These are phyloP conservation scores for Coemansia reversa DNA, from an alignment of 192 early-diverging fungal species.

Conservation along the genomic window DNA sequence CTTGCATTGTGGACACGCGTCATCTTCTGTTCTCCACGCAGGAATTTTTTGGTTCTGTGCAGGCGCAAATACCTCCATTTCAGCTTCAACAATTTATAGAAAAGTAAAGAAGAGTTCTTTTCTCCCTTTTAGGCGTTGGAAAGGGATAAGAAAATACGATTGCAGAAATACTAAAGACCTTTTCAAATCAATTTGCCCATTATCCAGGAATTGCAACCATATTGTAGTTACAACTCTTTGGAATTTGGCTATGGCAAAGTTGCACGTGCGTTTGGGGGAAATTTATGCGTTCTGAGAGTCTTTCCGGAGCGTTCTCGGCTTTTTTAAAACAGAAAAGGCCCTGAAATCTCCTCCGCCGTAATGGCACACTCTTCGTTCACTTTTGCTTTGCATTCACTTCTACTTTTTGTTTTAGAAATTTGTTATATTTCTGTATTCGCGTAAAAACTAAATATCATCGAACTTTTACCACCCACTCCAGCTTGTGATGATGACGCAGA, in stretches of 20 bases:
- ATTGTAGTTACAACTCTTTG: neutral
- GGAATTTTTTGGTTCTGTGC: constrained; percentile 40
- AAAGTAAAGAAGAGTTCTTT: neutral
- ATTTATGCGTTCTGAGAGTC: neutral
- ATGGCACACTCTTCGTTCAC: neutral
- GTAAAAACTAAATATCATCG: neutral
- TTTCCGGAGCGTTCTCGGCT: neutral
- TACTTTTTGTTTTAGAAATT: neutral
- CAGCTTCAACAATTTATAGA: neutral
- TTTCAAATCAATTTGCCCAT: neutral
- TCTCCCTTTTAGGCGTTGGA: neutral
- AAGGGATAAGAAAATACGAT: neutral
- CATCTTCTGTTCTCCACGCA: constrained; percentile 32
- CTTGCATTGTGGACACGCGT: constrained; percentile 76
- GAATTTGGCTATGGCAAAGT: neutral
- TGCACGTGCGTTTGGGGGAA: neutral
- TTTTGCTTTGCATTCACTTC: neutral
- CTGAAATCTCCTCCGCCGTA: neutral
- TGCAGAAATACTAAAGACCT: neutral
- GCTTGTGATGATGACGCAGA: neutral
- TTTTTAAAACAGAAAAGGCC: neutral
- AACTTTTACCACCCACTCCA: neutral
- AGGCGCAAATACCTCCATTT: constrained; percentile 44
- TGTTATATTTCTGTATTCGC: neutral
- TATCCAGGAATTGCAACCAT: neutral